Conservation (phyloP, 2,329 filamentous ascomycete species). For the Monosporascus sp. region DNA sequence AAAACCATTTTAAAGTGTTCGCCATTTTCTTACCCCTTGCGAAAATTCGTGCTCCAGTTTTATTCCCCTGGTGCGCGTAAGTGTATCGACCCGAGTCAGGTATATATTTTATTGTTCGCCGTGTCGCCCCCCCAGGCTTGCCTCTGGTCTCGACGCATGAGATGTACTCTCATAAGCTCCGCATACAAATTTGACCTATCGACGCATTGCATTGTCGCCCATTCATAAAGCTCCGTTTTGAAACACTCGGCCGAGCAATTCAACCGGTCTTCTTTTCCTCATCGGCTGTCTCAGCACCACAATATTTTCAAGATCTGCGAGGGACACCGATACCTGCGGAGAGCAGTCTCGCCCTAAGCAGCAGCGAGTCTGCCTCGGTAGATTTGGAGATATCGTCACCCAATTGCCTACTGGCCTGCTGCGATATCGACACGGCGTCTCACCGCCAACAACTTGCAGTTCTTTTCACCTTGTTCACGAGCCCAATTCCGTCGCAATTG, state of each 20-base stretch:
- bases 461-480: conserved; percentile 2
- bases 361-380: background rate
- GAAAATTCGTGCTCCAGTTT: background rate
- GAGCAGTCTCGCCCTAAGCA: background rate
- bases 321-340: background rate
- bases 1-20: conserved; percentile 15
- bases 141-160: background rate
- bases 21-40: conserved; percentile 17
- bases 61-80: background rate
- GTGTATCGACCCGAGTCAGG: background rate
- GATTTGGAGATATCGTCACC: background rate
- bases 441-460: background rate
- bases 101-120: conserved; percentile 15
- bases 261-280: conserved; percentile 12
- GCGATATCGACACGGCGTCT: background rate
- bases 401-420: background rate
- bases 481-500: conserved; percentile 13
- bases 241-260: conserved; percentile 21
- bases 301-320: background rate
- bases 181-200: conserved; percentile 1
- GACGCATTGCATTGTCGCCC: conserved; percentile 11
- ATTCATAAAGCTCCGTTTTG: conserved; percentile 14
- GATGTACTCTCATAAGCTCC: background rate
- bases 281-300: conserved; percentile 5
- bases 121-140: background rate